Conservation (phyloP, 768 basidiomycete genomes). For the Cystobasidium ongulense region DNA sequence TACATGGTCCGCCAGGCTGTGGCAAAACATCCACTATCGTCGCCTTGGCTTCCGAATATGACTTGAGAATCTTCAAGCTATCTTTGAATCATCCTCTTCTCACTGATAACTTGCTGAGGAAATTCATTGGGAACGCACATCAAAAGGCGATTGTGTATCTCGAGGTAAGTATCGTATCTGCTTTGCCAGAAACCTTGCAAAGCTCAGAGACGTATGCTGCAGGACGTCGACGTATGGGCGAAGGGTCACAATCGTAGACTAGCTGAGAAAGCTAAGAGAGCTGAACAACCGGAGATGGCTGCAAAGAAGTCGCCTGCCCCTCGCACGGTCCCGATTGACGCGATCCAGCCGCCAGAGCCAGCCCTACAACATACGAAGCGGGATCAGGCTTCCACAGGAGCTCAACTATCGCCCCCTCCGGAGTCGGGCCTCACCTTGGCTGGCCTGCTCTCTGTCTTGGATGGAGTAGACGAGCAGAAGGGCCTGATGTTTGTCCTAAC, state of each 20-base stretch:
- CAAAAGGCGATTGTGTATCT: neutral
- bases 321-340: neutral
- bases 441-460: neutral
- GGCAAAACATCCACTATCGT: neutral
- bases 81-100: neutral
- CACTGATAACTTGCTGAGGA: neutral
- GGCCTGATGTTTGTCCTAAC: neutral
- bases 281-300: too few species aligned
- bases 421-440: neutral
- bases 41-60: neutral
- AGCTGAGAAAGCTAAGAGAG: too few species aligned
- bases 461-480: neutral
- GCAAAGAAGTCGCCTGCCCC: too few species aligned
- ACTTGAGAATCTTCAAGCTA: neutral
- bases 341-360: neutral
- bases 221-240: neutral
- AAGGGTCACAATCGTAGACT: neutral
- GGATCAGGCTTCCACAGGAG: neutral
- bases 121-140: neutral
- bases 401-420: neutral
- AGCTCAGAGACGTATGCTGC: neutral
- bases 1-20: neutral
- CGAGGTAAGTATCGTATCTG: neutral
- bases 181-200: neutral
- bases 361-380: too few species aligned